Conservation (phyloP, 192 early-diverging fungal species). For the Allomyces arbusculus region DNA sequence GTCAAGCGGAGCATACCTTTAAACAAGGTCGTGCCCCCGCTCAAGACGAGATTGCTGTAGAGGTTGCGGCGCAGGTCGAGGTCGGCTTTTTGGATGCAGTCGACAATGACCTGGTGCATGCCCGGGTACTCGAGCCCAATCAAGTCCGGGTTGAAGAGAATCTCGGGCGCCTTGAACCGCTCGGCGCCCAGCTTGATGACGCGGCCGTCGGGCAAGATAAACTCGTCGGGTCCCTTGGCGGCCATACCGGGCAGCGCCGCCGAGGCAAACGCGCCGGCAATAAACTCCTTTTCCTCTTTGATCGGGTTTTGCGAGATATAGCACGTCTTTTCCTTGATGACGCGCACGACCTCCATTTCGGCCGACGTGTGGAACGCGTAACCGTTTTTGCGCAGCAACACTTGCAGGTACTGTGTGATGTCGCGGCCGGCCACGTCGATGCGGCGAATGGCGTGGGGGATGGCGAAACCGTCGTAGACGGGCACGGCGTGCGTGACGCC, state of each 20-base stretch:
- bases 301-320: constrained; percentile 72
- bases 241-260: not conserved
- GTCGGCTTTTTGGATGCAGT: constrained; percentile 83
- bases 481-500: constrained; percentile 91
- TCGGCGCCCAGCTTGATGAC: constrained; percentile 72
- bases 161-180: constrained; percentile 85
- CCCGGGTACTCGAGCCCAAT: constrained; percentile 84
- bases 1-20: too few species aligned
- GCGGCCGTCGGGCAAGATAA: constrained; percentile 62
- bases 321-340: constrained; percentile 92
- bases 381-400: constrained; percentile 80
- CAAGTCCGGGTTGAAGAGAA: constrained; percentile 84
- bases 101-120: constrained; percentile 79
- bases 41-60: constrained; percentile 78
- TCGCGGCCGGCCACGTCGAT: constrained; percentile 88
- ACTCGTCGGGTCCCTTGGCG: constrained; percentile 29
- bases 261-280: constrained; percentile 2
- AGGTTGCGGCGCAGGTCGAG: constrained; percentile 79
- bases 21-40: constrained; percentile 88
- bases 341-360: constrained; percentile 84
- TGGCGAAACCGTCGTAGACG: constrained; percentile 90
- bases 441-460: constrained; percentile 79
- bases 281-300: constrained; percentile 84
- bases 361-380: constrained; percentile 76
- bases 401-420: constrained; percentile 75